A percentile compares a stretch with the other conserved stretches of the same genome.
Conservation (phyloP, 2,329 filamentous ascomycete genomes). For the Arthrobotrys pseudoclavata region DNA sequence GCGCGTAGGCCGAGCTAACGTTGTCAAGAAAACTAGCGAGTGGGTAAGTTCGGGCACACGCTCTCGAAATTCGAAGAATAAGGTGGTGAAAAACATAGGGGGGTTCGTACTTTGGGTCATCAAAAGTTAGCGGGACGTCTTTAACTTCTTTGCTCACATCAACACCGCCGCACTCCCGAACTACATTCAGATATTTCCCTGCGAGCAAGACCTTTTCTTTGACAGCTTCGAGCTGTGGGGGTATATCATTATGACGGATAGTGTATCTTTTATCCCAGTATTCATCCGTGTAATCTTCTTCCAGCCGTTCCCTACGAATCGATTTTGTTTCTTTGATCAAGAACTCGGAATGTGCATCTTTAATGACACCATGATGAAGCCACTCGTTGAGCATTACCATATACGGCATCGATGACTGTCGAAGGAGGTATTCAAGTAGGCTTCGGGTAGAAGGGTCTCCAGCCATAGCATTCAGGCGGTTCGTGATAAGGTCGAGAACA, state of each 20-base stretch:
- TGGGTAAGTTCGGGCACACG: not conserved
- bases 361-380: conserved; percentile 95
- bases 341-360: conserved; percentile 93
- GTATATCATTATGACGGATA: conserved; percentile 88
- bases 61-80: not conserved
- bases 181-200: conserved; percentile 97
- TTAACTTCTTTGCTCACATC: conserved; percentile 89
- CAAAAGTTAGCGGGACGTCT: conserved; percentile 91
- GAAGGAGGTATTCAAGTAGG: conserved; percentile 82
- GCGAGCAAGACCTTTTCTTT: conserved; percentile 95
- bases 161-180: conserved; percentile 95
- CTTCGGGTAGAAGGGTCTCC: conserved; percentile 90
- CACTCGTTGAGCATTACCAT: conserved; percentile 99
- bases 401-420: conserved; percentile 92
- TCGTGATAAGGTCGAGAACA: conserved; percentile 88
- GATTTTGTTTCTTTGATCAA: conserved; percentile 96
- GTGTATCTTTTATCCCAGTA: conserved; percentile 99
- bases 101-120: conserved; percentile 73
- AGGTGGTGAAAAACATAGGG: not conserved
- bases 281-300: conserved; percentile 98
- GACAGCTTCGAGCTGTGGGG: conserved; percentile 88
- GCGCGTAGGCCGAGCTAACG: conserved; percentile 92
- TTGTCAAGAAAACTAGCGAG: conserved; percentile 87
- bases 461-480: conserved; percentile 87
- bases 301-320: conserved; percentile 88